A percentile compares a stretch with the other conserved stretches of the same genome.
Conservation (phyloP, 495 filamentous ascomycete genomes). For the Tetracladium setigerum region DNA sequence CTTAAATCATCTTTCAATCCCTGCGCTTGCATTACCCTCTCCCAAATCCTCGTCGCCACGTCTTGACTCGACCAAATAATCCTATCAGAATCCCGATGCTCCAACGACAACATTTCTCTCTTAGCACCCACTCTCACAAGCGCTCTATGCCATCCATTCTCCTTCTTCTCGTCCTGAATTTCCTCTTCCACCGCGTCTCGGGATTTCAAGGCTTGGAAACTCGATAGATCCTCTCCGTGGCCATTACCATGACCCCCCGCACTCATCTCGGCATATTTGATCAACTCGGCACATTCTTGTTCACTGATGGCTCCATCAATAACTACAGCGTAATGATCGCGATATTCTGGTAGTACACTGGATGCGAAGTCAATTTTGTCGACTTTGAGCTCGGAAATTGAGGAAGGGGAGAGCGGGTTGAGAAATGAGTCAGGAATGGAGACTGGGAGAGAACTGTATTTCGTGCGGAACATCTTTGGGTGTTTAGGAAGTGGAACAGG, state of each 20-base stretch:
- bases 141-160: constrained; percentile 48
- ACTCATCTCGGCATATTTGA: constrained; percentile 46
- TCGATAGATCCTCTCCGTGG: no score
- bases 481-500: no score
- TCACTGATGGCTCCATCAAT: constrained; percentile 57
- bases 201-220: no score
- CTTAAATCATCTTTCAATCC: constrained; percentile 19
- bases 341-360: constrained; percentile 45
- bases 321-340: constrained; percentile 40
- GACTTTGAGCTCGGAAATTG: constrained; percentile 16
- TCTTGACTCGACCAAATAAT: constrained; percentile 65
- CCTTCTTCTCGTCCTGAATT: constrained; percentile 4
- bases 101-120: constrained; percentile 43
- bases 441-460: constrained; percentile 27
- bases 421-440: constrained; percentile 27
- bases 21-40: constrained; percentile 27
- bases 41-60: constrained; percentile 54
- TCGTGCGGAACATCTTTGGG: constrained; percentile 9
- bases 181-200: no score
- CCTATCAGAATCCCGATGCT: constrained; percentile 62
- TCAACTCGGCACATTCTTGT: constrained; percentile 50
- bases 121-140: constrained; percentile 64
- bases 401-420: constrained; percentile 13
- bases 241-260: constrained; percentile 26
- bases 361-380: constrained; percentile 42